Conservation (phyloP, 139 green algal genomes). For the Volvox reticuliferus region DNA sequence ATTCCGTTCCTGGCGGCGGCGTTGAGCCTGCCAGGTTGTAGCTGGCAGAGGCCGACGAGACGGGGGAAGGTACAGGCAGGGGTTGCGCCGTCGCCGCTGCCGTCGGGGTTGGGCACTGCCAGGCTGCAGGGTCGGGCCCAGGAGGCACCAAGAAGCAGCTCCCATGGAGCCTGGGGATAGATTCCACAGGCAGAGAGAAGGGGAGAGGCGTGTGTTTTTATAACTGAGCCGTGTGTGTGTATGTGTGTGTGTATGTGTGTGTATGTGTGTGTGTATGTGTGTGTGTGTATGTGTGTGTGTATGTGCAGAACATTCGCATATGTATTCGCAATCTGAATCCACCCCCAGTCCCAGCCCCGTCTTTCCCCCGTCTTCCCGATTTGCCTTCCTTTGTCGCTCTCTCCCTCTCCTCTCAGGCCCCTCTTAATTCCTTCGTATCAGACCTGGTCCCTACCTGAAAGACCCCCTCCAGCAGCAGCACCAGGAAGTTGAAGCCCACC, state of each 20-base stretch:
- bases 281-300: too few species aligned
- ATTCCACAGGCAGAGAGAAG: too few species aligned
- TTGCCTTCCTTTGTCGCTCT: not conserved
- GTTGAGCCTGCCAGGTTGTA: constrained; percentile 38
- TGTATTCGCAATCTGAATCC: not conserved
- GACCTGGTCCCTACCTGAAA: constrained; percentile 66
- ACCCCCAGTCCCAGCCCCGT: not conserved
- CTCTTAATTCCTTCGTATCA: not conserved
- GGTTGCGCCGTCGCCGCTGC: not conserved
- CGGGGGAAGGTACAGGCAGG: constrained; percentile 72
- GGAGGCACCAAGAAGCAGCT: constrained; percentile 55
- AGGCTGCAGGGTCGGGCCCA: constrained; percentile 60
- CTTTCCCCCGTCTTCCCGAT: not conserved
- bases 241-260: too few species aligned
- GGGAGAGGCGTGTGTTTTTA: too few species aligned
- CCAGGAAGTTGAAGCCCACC: constrained; percentile 79
- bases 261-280: too few species aligned
- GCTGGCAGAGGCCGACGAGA: constrained; percentile 80
- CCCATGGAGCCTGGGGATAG: constrained; percentile 55
- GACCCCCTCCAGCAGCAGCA: constrained; percentile 72
- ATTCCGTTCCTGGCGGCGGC: not conserved
- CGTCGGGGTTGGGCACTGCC: not conserved
- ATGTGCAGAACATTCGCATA: too few species aligned
- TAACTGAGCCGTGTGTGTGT: too few species aligned
- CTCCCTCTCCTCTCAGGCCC: not conserved